Evolutionary conservation across 1,284 basidiomycete genomes (phyloP).

Genomic region (Fistulinella cinereoalba): DNA sequence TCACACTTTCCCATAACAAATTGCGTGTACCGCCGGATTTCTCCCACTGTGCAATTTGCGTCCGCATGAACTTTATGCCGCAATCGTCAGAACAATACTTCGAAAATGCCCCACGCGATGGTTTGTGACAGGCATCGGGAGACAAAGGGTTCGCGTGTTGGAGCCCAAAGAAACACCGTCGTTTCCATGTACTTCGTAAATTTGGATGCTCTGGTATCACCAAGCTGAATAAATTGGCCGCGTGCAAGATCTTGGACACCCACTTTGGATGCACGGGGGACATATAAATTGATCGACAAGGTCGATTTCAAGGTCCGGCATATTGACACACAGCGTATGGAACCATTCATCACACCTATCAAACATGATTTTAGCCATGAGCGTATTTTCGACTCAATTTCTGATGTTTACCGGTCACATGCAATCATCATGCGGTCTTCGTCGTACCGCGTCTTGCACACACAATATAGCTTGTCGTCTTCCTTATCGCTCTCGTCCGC

Average conservation of each 20-base stretch:
- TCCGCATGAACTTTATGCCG: constrained; percentile 65
- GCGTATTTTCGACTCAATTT: neutral
- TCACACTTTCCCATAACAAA: constrained; percentile 68
- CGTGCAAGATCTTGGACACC: constrained; percentile 31
- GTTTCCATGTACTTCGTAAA: constrained; percentile 75
- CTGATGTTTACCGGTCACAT: constrained; percentile 67
- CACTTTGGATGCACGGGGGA: constrained; percentile 70
- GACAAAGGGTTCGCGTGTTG: constrained; percentile 59
- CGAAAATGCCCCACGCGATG: constrained; percentile 73
- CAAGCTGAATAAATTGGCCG: neutral
- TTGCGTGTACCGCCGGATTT: constrained; percentile 58
- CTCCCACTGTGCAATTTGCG: constrained; percentile 57
- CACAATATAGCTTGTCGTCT: constrained; percentile 79
- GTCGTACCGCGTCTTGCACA: constrained; percentile 79
- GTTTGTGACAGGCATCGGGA: constrained; percentile 67
- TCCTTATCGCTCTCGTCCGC: constrained; percentile 55
- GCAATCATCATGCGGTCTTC: constrained; percentile 85
- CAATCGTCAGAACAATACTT: constrained; percentile 85
- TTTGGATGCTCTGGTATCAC: constrained; percentile 52
- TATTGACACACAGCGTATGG: constrained; percentile 75
- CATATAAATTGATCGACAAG: constrained; percentile 87
- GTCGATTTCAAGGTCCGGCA: constrained; percentile 74
- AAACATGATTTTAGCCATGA: constrained; percentile 3
- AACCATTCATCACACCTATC: constrained; percentile 87
- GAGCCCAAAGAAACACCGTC: constrained; percentile 65